Evolutionary conservation across 805 yeast species (phyloP), one percentile per base, ranked within the genome.

Genomic region (Ogataea nakhonphanomensis): DNA sequence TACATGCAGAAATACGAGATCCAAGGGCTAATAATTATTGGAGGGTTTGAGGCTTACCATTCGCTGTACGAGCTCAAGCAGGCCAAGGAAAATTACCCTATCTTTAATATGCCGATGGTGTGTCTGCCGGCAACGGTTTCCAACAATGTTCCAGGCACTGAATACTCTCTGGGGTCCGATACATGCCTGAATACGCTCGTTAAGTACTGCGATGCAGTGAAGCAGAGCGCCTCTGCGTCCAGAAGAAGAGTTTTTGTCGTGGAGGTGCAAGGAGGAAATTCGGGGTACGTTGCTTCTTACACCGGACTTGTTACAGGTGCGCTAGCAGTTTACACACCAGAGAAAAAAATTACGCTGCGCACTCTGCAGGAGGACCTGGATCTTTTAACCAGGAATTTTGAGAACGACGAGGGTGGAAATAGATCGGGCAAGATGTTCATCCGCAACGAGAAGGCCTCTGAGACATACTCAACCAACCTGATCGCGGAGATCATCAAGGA

Each of bases 81-180:
- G 51, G 88, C 93, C 24, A 78, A 96, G 63, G 51, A 61, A 11
- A 68, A 78, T 44, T 93, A 88, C 67, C 98, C 99, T 31, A 80
- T 91, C 22, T 86, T 93, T 69, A 79, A 91, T 64, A 89, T 93
- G 50, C 99, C 99, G 48, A 82, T 91, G 86, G 84, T 86, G 30
- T 78, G 87, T 53, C 74, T 93, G 50, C 99, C 99, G 8, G 91
- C 98, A 2, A 93, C 99, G 2, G 87, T 93, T 49, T 89, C 97
- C 12, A 93, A 93, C 69, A 93, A 93, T 54, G 98, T 93, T 34
- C 99, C 99, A n/a, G 99, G 99, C 46, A 84, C 98, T 1, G 97
- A 93, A 65, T 89, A 89, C 64, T 88, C 97, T 0, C 67, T 93
- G 44, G 99, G 99, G 44, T 74, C 89, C 10, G 99, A 93, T 62